phyloP scores from a whole-genome alignment of 1,139 yeast genomes.

The Yamadazyma conglobata region DNA sequence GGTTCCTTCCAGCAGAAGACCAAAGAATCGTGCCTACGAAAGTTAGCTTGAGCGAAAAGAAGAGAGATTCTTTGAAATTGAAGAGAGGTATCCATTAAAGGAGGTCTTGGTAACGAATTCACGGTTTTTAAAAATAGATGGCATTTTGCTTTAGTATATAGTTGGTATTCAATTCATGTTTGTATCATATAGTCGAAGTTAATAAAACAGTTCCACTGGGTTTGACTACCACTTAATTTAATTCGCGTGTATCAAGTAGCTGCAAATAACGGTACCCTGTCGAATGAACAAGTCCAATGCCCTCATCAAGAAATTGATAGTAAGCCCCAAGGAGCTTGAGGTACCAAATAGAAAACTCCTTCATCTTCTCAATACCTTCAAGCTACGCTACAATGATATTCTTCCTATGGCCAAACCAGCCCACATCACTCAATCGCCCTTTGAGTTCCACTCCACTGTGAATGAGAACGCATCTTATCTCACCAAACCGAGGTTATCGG shows the following conservation, averaged over 20 bases:
- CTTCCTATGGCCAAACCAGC: constrained; percentile 17
- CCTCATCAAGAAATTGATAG: constrained; percentile 11
- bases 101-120: too few relatives aligned
- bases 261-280: too few relatives aligned
- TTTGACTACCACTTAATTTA: background rate
- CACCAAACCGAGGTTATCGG: constrained; percentile 36
- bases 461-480: constrained; percentile 27
- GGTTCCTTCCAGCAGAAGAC: constrained; percentile 19
- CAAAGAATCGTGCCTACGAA: constrained; percentile 28
- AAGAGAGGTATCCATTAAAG: constrained; percentile 44
- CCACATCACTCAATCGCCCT: constrained; percentile 20
- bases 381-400: constrained; percentile 9
- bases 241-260: background rate
- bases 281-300: constrained; percentile 1
- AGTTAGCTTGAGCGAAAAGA: constrained; percentile 42
- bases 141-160: too few relatives aligned
- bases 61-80: constrained; percentile 45
- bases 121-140: too few relatives aligned
- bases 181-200: too few relatives aligned
- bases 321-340: constrained; percentile 4
- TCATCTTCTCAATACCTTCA: constrained; percentile 12
- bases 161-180: too few relatives aligned
- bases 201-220: too few relatives aligned
- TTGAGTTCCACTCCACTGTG: constrained; percentile 20
- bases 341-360: constrained; percentile 13